phyloP scores from a whole-genome alignment of 257 asterid genomes.

The Thymus quinquecostatus region DNA sequence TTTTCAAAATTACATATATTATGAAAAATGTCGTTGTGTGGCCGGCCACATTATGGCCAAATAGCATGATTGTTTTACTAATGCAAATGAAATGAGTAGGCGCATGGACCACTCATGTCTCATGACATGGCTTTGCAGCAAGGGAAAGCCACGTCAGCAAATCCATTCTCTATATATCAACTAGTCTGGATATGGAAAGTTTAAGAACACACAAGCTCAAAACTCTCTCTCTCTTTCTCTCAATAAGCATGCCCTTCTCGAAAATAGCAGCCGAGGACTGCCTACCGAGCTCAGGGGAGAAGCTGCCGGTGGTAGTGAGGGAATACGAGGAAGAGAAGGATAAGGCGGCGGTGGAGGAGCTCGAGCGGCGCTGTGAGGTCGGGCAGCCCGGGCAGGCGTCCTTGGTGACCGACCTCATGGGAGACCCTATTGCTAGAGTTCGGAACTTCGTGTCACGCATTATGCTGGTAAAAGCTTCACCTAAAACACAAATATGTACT shows the following conservation, averaged over 20 bases:
- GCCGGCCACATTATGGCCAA: too few species aligned
- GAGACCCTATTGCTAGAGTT: constrained; percentile 78
- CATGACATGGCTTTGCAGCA: constrained; percentile 31
- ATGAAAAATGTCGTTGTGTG: too few species aligned
- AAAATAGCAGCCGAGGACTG: constrained; percentile 52
- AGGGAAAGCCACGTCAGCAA: constrained; percentile 43
- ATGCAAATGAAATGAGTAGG: constrained; percentile 1
- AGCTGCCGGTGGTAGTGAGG: constrained; percentile 56
- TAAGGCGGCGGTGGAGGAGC: constrained; percentile 74
- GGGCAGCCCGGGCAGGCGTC: constrained; percentile 71
- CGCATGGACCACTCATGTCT: constrained; percentile 37
- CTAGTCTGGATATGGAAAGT: constrained; percentile 38
- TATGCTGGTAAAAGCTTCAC: constrained; percentile 60
- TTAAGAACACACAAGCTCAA: constrained; percentile 31
- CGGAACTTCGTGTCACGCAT: constrained; percentile 56
- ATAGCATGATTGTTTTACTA: too few species aligned
- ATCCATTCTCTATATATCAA: constrained; percentile 40
- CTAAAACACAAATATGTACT: too few species aligned
- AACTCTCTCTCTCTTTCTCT: constrained; percentile 4
- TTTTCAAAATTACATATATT: too few species aligned
- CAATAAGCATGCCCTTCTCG: constrained; percentile 38
- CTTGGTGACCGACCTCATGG: constrained; percentile 77
- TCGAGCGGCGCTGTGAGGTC: constrained; percentile 74
- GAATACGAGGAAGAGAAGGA: constrained; percentile 54
- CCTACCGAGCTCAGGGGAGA: constrained; percentile 22